phyloP scores from a whole-genome alignment of 805 yeast species.

The Pichia ethanolica region DNA sequence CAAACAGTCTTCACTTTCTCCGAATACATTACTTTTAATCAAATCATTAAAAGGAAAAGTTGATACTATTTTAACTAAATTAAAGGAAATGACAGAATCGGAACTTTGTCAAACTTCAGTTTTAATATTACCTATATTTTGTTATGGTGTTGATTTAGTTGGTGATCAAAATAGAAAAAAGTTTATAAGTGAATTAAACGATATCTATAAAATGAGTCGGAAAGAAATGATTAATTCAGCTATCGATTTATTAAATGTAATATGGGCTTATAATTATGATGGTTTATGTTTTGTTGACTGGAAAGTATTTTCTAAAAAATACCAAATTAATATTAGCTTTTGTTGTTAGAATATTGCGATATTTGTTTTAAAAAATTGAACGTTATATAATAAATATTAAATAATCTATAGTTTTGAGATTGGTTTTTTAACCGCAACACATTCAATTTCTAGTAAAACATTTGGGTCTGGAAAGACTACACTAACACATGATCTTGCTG shows the following conservation, averaged over 20 bases:
- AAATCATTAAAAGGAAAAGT: constrained; percentile 4
- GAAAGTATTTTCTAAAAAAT: neutral
- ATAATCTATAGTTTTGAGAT: constrained; percentile 14
- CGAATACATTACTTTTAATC: constrained; percentile 12
- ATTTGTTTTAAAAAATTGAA: neutral
- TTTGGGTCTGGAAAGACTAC: constrained; percentile 44
- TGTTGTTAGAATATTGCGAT: neutral
- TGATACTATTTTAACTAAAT: neutral
- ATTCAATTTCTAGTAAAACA: constrained; percentile 47
- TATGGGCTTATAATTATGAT: constrained; percentile 2
- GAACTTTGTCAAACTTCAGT: neutral
- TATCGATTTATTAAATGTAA: neutral
- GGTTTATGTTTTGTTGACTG: constrained; percentile 12
- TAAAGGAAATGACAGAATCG: neutral
- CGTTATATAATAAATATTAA: too few species aligned
- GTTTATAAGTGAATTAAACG: constrained; percentile 2
- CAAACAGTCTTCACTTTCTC: constrained; percentile 11
- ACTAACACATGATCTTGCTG: constrained; percentile 47
- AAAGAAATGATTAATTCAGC: neutral
- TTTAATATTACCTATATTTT: constrained; percentile 9
- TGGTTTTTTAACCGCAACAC: constrained; percentile 29
- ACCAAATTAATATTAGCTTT: neutral
- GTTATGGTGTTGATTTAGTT: constrained; percentile 13
- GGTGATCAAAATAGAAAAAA: constrained; percentile 2
- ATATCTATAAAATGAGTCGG: neutral